Evolutionary conservation across 345 rosid species (phyloP).

Genomic region (Linum trigynum): DNA sequence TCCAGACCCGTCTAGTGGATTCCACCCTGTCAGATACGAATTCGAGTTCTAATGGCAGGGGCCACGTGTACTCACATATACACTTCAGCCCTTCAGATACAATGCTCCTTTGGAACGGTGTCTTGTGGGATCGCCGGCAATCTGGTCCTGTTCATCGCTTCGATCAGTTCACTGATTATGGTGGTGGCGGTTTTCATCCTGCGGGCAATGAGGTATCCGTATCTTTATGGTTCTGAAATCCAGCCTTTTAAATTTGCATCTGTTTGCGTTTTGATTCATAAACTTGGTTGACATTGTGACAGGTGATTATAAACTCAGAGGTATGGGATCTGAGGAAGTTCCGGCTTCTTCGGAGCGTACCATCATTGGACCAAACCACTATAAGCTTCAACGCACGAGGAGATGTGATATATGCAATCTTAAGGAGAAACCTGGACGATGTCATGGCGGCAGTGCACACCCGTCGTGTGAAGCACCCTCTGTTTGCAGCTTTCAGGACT

Average conservation of each 20-base stretch:
- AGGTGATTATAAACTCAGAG: conserved; percentile 95
- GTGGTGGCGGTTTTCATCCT: conserved; percentile 99
- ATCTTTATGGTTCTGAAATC: background rate
- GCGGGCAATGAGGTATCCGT: conserved; percentile 82
- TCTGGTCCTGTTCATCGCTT: conserved; percentile 54
- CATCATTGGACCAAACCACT: conserved; percentile 83
- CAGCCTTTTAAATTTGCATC: background rate
- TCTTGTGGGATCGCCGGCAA: conserved; percentile 70
- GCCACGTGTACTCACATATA: conserved; percentile 60
- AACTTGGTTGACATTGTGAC: conserved; percentile 4
- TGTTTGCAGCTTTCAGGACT: conserved; percentile 84
- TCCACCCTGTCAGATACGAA: conserved; percentile 50
- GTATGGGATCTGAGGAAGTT: conserved; percentile 90
- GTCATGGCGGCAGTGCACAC: conserved; percentile 83
- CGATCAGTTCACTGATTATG: conserved; percentile 89
- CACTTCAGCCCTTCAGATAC: conserved; percentile 84
- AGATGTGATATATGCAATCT: conserved; percentile 86
- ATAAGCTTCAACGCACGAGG: conserved; percentile 85
- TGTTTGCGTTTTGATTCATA: background rate
- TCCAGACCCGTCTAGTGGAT: conserved; percentile 51
- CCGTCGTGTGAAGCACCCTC: conserved; percentile 75
- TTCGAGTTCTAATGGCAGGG: conserved; percentile 51
- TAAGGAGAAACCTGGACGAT: conserved; percentile 92
- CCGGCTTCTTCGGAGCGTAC: conserved; percentile 82
- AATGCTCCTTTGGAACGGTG: conserved; percentile 89